A percentile compares a stretch with the other conserved stretches of the same genome.
These are phyloP conservation scores for Gonium pectorale DNA, from an alignment of 139 green algal species.

Conservation along the genomic window DNA sequence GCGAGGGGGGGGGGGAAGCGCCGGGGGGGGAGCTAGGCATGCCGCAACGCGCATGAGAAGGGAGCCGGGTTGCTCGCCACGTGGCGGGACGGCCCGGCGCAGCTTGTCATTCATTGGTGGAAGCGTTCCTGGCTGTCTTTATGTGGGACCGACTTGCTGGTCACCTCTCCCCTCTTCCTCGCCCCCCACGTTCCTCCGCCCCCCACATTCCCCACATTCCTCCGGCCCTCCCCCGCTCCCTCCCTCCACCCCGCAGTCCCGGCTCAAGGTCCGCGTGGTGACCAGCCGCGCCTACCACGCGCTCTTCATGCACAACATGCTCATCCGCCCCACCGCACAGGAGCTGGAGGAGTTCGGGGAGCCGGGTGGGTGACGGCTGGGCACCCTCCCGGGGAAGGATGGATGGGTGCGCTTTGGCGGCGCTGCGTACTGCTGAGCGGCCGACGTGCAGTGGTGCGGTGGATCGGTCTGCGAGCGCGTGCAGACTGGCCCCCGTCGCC, in stretches of 20 bases:
- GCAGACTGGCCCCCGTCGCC: neutral
- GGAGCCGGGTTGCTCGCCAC: too few species aligned
- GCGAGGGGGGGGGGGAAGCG: too few species aligned
- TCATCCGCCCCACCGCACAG: conserved; percentile 86
- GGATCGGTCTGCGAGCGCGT: neutral
- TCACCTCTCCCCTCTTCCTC: too few species aligned
- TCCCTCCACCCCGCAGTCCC: too few species aligned
- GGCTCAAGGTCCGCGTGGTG: conserved; percentile 88
- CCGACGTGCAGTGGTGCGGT: neutral
- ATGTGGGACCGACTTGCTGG: too few species aligned
- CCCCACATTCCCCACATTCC: neutral
- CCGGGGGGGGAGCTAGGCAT: neutral
- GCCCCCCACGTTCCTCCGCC: neutral
- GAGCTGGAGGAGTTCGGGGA: conserved; percentile 88
- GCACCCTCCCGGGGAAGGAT: too few species aligned
- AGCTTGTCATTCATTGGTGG: too few species aligned
- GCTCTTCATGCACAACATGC: conserved; percentile 99
- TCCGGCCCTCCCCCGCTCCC: too few species aligned
- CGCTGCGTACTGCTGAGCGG: neutral
- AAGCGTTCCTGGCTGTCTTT: too few species aligned
- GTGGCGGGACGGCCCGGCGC: too few species aligned
- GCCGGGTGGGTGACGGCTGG: conserved; percentile 63
- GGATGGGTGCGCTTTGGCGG: neutral
- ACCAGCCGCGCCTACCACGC: conserved; percentile 93
- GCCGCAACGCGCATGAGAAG: too few species aligned